These are phyloP conservation scores for Polyplosphaeria fusca DNA, from an alignment of 495 filamentous ascomycete genomes.

Conservation along the genomic window DNA sequence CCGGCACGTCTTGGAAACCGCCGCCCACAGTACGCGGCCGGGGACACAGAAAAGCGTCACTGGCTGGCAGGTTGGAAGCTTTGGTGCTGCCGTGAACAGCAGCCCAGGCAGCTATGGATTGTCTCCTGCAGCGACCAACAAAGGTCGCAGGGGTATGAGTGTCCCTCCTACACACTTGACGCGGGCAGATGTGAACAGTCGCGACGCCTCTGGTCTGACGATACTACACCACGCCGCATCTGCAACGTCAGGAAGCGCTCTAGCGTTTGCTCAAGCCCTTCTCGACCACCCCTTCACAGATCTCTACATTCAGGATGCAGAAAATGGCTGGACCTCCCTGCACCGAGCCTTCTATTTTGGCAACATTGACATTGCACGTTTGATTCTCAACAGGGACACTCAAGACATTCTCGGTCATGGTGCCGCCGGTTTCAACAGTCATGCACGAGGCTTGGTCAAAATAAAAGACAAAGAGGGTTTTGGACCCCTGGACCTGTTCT, in stretches of 20 bases:
- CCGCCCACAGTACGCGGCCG: constrained; percentile 49
- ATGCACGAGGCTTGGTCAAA: constrained; percentile 70
- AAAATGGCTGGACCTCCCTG: constrained; percentile 94
- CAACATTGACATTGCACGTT: constrained; percentile 79
- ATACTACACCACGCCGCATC: constrained; percentile 84
- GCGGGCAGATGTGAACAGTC: constrained; percentile 73
- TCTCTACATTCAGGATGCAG: constrained; percentile 77
- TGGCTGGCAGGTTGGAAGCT: constrained; percentile 38
- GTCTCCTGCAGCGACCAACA: constrained; percentile 48
- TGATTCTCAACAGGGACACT: constrained; percentile 72
- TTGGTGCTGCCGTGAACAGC: constrained; percentile 45
- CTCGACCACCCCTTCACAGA: constrained; percentile 80
- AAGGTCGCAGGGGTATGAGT: constrained; percentile 42
- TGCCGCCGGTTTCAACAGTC: constrained; percentile 45
- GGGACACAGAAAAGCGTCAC: constrained; percentile 43
- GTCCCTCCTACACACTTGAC: constrained; percentile 51
- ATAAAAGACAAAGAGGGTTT: constrained; percentile 94
- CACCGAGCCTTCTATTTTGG: constrained; percentile 92
- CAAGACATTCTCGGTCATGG: constrained; percentile 58
- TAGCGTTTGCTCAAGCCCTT: constrained; percentile 70
- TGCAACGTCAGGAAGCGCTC: constrained; percentile 62
- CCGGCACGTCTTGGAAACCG: constrained; percentile 71
- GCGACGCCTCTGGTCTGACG: constrained; percentile 72
- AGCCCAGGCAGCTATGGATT: constrained; percentile 52
- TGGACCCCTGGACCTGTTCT: constrained; percentile 89